phyloP scores from a whole-genome alignment of 2,329 filamentous ascomycete species.

The Microsporum audouinii region DNA sequence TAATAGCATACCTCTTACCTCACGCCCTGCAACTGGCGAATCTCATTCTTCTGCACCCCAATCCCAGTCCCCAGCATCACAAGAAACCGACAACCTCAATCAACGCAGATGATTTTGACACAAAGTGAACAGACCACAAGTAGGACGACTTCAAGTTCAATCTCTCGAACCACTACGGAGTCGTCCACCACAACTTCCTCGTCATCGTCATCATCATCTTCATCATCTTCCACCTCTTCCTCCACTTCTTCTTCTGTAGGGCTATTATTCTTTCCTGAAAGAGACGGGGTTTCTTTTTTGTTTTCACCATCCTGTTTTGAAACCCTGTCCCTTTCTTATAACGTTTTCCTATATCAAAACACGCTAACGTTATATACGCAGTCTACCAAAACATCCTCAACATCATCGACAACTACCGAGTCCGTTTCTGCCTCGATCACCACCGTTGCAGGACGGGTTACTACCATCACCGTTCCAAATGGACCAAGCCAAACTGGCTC shows the following conservation, averaged over 20 bases:
- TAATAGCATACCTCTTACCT: not conserved
- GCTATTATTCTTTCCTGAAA: not conserved
- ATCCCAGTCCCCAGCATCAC: not conserved
- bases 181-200: slow-evolving; percentile 1
- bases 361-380: not conserved
- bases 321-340: not conserved
- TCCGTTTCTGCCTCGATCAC: slow-evolving; percentile 8
- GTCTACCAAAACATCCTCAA: slow-evolving; percentile 10
- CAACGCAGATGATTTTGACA: slow-evolving; percentile 6
- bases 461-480: slow-evolving; percentile 18
- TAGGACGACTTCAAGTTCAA: not conserved
- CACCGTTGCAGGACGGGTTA: slow-evolving; percentile 14
- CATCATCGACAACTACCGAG: not conserved
- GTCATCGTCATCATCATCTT: not conserved
- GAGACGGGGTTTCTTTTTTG: not conserved
- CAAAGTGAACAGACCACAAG: slow-evolving; percentile 6
- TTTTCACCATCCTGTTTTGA: not conserved
- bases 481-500: slow-evolving; percentile 14
- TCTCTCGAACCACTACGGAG: slow-evolving; percentile 8
- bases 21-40: not conserved
- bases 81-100: not conserved
- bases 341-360: not conserved
- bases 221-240: not conserved
- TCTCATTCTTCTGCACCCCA: not conserved
- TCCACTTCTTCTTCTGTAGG: slow-evolving; percentile 3